These are phyloP conservation scores for Russula brevipes DNA, from an alignment of 768 basidiomycete species.

Conservation along the genomic window DNA sequence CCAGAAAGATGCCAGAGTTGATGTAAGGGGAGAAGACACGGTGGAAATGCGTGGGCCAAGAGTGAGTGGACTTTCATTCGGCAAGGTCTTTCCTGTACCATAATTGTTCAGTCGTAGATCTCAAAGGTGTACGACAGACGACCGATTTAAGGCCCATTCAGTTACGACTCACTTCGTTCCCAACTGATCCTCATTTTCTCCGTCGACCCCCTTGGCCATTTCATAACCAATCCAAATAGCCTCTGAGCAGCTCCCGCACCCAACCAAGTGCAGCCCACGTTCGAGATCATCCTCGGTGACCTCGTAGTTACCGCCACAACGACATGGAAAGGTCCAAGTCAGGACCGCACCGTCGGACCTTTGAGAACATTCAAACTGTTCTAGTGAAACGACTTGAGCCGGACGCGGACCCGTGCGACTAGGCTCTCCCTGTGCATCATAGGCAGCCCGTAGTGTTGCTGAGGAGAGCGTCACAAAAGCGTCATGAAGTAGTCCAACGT, in stretches of 20 bases:
- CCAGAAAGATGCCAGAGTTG: not conserved
- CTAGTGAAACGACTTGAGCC: constrained; percentile 72
- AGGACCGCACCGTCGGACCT: constrained; percentile 34
- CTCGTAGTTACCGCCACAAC: constrained; percentile 65
- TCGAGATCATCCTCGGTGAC: constrained; percentile 61
- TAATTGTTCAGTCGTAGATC: not conserved
- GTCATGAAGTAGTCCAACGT: constrained; percentile 56
- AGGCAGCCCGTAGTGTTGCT: constrained; percentile 42
- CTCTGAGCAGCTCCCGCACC: constrained; percentile 75
- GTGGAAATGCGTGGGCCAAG: not conserved
- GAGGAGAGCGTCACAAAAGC: constrained; percentile 62
- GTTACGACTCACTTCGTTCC: not conserved
- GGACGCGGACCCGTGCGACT: constrained; percentile 48
- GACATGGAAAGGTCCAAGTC: constrained; percentile 57
- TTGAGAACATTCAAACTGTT: constrained; percentile 48
- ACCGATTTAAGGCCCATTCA: not conserved
- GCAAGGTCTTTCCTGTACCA: not conserved
- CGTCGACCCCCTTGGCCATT: constrained; percentile 33
- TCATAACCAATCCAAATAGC: constrained; percentile 85
- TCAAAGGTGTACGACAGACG: not conserved
- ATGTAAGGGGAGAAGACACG: not conserved
- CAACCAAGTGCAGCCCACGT: constrained; percentile 62
- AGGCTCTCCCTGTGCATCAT: constrained; percentile 39
- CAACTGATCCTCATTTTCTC: not conserved
- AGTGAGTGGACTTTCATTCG: not conserved